Conservation (phyloP, 257 asterid species). For the Cynanchum wilfordii region DNA sequence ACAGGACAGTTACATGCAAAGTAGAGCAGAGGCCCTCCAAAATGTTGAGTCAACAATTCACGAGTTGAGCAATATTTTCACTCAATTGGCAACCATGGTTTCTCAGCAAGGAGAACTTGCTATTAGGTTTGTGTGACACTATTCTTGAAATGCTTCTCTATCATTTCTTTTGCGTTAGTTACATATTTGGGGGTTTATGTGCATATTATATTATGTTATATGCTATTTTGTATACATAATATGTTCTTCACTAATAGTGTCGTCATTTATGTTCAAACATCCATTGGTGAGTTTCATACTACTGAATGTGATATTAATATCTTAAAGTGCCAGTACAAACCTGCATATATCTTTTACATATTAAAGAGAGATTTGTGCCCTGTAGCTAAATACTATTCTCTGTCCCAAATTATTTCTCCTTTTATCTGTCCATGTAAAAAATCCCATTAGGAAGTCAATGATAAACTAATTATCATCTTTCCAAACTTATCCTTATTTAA, state of each 20-base stretch:
- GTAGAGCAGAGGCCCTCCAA: slow-evolving; percentile 73
- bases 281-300: neutral
- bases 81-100: slow-evolving; percentile 87
- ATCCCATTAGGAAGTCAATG: no score
- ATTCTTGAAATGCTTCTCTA: neutral
- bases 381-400: neutral
- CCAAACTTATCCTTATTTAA: no score
- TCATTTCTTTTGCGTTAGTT: neutral
- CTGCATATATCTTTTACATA: neutral
- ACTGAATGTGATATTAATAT: neutral
- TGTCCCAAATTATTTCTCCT: no score
- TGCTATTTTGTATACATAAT: neutral
- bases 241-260: neutral
- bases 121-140: slow-evolving; percentile 42
- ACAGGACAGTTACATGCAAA: slow-evolving; percentile 61
- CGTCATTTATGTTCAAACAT: neutral
- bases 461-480: no score
- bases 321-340: neutral
- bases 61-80: slow-evolving; percentile 77
- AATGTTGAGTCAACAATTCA: slow-evolving; percentile 83
- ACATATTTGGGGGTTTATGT: neutral
- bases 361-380: neutral
- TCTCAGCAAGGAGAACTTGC: slow-evolving; percentile 90
- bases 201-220: neutral
- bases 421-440: no score